Evolutionary conservation across 345 rosid genomes (phyloP).

Genomic region (Eucalyptus sp.): DNA sequence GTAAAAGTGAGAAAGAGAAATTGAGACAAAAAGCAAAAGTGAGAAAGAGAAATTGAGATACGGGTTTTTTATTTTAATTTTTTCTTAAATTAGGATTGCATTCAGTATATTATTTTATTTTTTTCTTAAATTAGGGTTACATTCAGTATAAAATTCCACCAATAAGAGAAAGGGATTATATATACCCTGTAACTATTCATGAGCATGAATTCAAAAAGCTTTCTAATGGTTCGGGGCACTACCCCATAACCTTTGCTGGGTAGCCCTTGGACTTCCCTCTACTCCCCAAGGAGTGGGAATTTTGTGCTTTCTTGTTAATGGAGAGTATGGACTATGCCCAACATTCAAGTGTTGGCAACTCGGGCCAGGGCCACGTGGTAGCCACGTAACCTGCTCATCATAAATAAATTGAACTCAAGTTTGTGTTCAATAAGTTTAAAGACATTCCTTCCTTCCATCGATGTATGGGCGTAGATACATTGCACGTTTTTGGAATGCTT

Average conservation of each 20-base stretch:
- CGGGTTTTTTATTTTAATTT: neutral
- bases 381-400: fast-evolving
- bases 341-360: neutral
- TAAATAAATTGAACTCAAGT: neutral
- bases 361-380: fast-evolving
- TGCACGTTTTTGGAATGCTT: neutral
- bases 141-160: too few relatives aligned
- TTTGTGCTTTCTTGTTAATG: fast-evolving
- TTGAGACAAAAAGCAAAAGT: too few relatives aligned
- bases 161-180: neutral
- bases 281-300: neutral
- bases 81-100: neutral
- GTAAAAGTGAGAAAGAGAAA: too few relatives aligned
- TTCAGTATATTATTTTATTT: too few relatives aligned
- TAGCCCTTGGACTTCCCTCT: fast-evolving
- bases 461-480: neutral
- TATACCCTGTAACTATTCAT: too few relatives aligned
- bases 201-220: too few relatives aligned
- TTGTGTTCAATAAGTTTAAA: neutral
- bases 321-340: neutral
- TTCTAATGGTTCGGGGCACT: too few relatives aligned
- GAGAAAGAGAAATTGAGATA: too few relatives aligned
- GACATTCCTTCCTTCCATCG: neutral
- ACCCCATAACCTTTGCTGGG: fast-evolving
- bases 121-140: too few relatives aligned